Evolutionary conservation across 1,284 basidiomycete genomes (phyloP).

Genomic region (Moesziomyces sp.): DNA sequence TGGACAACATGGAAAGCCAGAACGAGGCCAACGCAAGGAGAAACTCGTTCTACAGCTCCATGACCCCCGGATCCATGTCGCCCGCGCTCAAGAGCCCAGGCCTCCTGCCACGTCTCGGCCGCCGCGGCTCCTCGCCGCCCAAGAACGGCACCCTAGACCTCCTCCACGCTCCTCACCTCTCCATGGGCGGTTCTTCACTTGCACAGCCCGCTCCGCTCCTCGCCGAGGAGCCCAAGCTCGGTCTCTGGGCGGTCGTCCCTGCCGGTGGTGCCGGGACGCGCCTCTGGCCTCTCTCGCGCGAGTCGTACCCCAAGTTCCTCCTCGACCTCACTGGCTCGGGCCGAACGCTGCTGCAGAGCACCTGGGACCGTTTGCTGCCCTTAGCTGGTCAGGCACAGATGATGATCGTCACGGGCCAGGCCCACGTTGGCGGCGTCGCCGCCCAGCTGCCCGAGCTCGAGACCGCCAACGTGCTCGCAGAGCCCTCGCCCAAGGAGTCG

Average conservation of each 20-base stretch:
- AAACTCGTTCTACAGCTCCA: conserved; percentile 39
- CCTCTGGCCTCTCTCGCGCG: conserved; percentile 65
- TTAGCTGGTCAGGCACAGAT: conserved; percentile 54
- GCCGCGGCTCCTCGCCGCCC: conserved; percentile 49
- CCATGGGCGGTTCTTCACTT: conserved; percentile 24
- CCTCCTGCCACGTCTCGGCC: conserved; percentile 23
- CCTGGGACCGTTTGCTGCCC: conserved; percentile 64
- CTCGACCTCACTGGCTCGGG: conserved; percentile 64
- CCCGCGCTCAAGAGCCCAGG: conserved; percentile 46
- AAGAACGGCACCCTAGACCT: conserved; percentile 30
- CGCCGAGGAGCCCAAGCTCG: conserved; percentile 60
- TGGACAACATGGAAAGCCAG: conserved; percentile 53
- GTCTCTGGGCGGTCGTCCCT: conserved; percentile 65
- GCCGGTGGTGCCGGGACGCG: conserved; percentile 66
- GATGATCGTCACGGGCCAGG: conserved; percentile 64
- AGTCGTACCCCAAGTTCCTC: conserved; percentile 65
- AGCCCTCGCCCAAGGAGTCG: conserved; percentile 65
- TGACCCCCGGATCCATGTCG: conserved; percentile 34
- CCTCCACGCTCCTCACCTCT: conserved; percentile 43
- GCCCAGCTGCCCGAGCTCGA: conserved; percentile 59
- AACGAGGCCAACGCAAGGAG: conserved; percentile 29
- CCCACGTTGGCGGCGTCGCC: conserved; percentile 57
- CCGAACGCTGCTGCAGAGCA: conserved; percentile 61
- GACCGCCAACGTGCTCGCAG: conserved; percentile 58
- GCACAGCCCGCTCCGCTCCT: conserved; percentile 54